Conservation (phyloP, 169 alveolate genomes). For the Eimeria necatrix region DNA sequence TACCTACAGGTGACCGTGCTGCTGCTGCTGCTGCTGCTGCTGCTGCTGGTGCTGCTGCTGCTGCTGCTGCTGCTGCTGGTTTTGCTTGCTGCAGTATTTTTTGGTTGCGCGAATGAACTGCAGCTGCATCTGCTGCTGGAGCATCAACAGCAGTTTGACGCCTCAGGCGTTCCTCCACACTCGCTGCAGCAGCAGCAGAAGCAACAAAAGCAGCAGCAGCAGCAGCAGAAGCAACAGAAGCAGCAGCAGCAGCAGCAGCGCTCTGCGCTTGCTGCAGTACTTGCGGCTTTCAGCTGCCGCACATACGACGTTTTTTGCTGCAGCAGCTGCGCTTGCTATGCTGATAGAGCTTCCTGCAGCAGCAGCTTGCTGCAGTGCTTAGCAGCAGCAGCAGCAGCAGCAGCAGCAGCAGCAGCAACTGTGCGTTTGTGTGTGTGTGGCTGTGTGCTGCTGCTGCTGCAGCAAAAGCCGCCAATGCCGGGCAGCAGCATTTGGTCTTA, state of each 20-base stretch:
- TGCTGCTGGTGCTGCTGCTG: background rate
- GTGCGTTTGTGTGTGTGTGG: background rate
- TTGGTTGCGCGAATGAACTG: no score
- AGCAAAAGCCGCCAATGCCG: slow-evolving; percentile 6
- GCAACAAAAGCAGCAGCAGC: background rate
- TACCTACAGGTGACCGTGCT: slow-evolving; percentile 7
- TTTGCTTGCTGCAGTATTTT: background rate
- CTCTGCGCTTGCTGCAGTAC: background rate
- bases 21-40: background rate
- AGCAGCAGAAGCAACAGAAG: background rate
- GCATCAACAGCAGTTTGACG: no score
- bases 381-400: background rate
- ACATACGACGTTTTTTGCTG: background rate
- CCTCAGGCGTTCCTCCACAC: no score
- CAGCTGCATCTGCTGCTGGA: no score
- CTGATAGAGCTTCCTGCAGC: background rate
- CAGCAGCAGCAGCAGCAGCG: slow-evolving; percentile 69
- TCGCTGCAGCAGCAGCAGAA: background rate
- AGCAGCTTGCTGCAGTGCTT: background rate
- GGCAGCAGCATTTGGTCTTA: background rate
- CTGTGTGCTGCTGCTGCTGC: background rate
- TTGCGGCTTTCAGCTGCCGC: background rate
- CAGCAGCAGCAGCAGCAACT: slow-evolving; percentile 31
- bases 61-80: background rate
- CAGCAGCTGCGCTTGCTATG: background rate